Percentiles rank a stretch among this genome's conserved stretches.
Evolutionary conservation across 176 grass and related monocot species (phyloP).

Genomic region (Neostapfia colusana): DNA sequence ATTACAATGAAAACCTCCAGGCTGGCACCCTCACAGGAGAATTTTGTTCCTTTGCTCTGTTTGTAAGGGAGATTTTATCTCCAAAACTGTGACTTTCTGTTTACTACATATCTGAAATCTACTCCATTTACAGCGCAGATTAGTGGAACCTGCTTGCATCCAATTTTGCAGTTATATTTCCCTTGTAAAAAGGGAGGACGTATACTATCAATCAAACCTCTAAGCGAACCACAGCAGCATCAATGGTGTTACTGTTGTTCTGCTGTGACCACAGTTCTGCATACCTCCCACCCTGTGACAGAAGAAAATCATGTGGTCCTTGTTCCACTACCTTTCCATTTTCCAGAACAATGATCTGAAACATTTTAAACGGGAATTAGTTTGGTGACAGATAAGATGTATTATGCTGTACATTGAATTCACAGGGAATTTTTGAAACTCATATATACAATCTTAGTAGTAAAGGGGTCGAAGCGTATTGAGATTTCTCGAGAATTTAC

Average conservation of each 20-base stretch:
- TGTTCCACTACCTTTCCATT: slow-evolving; percentile 82
- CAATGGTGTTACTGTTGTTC: slow-evolving; percentile 69
- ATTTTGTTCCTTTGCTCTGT: neutral
- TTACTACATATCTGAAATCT: slow-evolving; percentile 23
- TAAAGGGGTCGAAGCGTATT: neutral
- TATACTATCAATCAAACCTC: slow-evolving; percentile 59
- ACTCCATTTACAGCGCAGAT: slow-evolving; percentile 39
- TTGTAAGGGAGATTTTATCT: neutral
- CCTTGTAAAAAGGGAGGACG: neutral
- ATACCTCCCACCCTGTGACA: slow-evolving; percentile 68
- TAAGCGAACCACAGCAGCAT: slow-evolving; percentile 58
- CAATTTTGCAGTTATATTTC: slow-evolving; percentile 24
- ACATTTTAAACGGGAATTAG: slow-evolving; percentile 28
- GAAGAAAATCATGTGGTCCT: slow-evolving; percentile 80
- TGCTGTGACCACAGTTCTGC: slow-evolving; percentile 88
- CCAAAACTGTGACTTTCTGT: slow-evolving; percentile 14
- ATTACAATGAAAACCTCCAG: slow-evolving; percentile 19
- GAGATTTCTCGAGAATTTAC: slow-evolving; percentile 15
- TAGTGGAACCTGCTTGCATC: slow-evolving; percentile 18
- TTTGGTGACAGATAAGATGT: too few relatives aligned
- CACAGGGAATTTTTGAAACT: neutral
- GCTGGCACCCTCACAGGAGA: neutral
- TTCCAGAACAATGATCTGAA: slow-evolving; percentile 95
- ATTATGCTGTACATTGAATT: too few relatives aligned
- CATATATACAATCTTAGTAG: neutral